A percentile compares a stretch with the other conserved stretches of the same genome.
Conservation (phyloP, 768 basidiomycete genomes). For the Tylopilus sp. region DNA sequence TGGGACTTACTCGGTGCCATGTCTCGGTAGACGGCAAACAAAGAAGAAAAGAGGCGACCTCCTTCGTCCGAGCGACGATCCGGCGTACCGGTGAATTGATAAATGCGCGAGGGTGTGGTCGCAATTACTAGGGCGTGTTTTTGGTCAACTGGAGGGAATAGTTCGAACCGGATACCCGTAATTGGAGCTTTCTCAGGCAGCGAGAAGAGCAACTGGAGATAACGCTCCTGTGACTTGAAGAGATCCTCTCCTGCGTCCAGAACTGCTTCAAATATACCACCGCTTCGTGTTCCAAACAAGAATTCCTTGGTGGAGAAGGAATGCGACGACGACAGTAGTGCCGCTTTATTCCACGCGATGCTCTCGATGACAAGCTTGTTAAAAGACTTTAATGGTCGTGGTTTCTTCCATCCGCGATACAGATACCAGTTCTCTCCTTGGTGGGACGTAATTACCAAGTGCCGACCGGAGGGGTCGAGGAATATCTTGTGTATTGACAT, state of each 20-base stretch:
- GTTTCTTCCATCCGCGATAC: constrained; percentile 77
- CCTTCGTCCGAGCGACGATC: constrained; percentile 72
- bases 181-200: constrained; percentile 80
- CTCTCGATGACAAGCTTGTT: constrained; percentile 84
- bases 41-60: constrained; percentile 65
- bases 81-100: constrained; percentile 77
- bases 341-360: constrained; percentile 84
- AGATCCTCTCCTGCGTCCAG: constrained; percentile 90
- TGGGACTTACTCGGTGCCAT: constrained; percentile 68
- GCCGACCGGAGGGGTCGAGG: constrained; percentile 89
- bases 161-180: constrained; percentile 81
- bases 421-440: constrained; percentile 96
- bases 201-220: constrained; percentile 68
- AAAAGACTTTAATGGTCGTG: constrained; percentile 72
- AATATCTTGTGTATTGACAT: constrained; percentile 81
- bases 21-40: constrained; percentile 76
- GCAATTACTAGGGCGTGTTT: constrained; percentile 68
- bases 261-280: constrained; percentile 83
- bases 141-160: constrained; percentile 61
- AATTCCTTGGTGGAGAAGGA: constrained; percentile 79
- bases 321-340: constrained; percentile 59
- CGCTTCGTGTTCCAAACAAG: constrained; percentile 81
- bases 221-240: constrained; percentile 85
- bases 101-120: constrained; percentile 85
- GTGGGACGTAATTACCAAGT: constrained; percentile 80